Evolutionary conservation across 2,329 filamentous ascomycete genomes (phyloP).

Genomic region (Bimuria novae-zelandiae): DNA sequence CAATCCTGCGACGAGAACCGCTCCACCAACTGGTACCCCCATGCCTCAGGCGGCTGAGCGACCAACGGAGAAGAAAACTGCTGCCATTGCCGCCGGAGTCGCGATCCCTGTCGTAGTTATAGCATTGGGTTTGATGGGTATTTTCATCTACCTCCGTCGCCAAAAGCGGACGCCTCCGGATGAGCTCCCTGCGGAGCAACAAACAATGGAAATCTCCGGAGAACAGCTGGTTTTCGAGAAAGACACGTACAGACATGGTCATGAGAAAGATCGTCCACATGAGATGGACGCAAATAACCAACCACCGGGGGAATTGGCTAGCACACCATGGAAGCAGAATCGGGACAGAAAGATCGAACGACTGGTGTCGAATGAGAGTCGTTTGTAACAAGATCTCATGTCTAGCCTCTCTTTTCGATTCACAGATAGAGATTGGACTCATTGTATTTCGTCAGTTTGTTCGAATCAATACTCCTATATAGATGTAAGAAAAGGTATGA

Average conservation of each 20-base stretch:
- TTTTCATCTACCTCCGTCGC: conserved; percentile 11
- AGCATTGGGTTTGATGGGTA: conserved; percentile 4
- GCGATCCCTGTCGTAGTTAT: conserved; percentile 14
- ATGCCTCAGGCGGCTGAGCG: background rate
- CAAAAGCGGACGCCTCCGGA: background rate
- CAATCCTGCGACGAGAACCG: background rate
- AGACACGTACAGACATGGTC: background rate
- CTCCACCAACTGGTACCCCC: background rate
- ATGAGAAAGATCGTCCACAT: background rate
- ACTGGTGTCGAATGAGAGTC: no score
- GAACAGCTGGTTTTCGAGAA: background rate
- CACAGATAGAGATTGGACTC: no score
- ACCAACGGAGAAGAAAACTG: conserved; percentile 1
- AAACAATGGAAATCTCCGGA: background rate
- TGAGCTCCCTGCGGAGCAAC: background rate
- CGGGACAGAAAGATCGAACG: background rate
- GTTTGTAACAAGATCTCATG: no score
- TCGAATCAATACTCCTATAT: no score
- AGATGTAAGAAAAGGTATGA: no score
- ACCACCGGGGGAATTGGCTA: background rate
- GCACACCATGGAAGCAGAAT: background rate
- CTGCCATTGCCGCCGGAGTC: conserved; percentile 13
- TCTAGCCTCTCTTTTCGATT: no score
- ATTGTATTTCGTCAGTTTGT: no score
- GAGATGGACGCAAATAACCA: background rate